Percentiles rank a stretch among this genome's conserved stretches.
Evolutionary conservation across 257 asterid species (phyloP).

Genomic region (Solanum virginianum): DNA sequence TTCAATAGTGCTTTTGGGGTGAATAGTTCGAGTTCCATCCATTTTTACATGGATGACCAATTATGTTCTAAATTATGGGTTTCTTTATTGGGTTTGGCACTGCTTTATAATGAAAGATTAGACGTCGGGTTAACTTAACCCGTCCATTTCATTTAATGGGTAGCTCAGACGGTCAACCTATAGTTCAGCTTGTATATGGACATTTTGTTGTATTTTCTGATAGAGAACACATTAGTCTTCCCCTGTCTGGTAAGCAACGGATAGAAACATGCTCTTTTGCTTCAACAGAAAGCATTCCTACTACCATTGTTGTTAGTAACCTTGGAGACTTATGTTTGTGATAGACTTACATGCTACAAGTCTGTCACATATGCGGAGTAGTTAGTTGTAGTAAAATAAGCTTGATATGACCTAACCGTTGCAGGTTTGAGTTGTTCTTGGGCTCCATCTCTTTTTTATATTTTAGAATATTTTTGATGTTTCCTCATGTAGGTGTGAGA

Average conservation of each 20-base stretch:
- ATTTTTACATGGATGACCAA: not conserved
- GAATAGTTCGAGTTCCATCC: not conserved
- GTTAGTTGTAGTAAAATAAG: not conserved
- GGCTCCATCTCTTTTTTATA: not conserved
- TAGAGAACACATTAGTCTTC: not conserved
- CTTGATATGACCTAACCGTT: not conserved
- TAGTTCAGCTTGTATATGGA: not conserved
- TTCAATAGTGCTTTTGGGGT: not conserved
- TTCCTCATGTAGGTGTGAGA: not conserved
- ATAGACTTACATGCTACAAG: not conserved
- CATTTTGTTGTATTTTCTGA: not conserved
- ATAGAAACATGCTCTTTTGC: not conserved
- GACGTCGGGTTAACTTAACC: not conserved
- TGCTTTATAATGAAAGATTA: not conserved
- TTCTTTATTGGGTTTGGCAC: not conserved
- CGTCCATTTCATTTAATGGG: not conserved
- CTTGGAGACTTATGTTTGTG: not conserved
- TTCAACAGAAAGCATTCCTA: not conserved
- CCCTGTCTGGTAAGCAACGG: not conserved
- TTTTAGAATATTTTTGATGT: not conserved
- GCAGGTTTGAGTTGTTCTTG: not conserved
- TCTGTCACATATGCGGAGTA: not conserved
- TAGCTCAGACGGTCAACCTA: not conserved
- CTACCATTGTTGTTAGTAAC: not conserved
- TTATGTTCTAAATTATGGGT: not conserved